phyloP scores from a whole-genome alignment of 2,329 filamentous ascomycete genomes.

The Polytolypa hystricis region DNA sequence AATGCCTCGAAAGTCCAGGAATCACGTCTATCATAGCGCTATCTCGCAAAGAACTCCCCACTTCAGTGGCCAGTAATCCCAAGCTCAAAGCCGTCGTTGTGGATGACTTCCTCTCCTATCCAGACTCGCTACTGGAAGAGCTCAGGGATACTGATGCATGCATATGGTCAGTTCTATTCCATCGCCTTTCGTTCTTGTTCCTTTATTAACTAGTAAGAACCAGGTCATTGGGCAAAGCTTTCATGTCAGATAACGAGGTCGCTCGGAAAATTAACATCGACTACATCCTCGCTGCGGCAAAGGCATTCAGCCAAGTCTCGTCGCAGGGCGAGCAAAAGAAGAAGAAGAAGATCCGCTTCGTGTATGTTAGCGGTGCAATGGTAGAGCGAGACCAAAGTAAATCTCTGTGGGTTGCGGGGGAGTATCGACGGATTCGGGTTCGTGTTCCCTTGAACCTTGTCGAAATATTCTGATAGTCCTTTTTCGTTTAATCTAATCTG shows the following conservation, averaged over 20 bases:
- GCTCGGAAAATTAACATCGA: slow-evolving; percentile 21
- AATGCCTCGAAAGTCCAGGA: slow-evolving; percentile 39
- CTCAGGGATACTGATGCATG: slow-evolving; percentile 35
- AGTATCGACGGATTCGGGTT: slow-evolving; percentile 20
- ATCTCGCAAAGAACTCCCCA: slow-evolving; percentile 37
- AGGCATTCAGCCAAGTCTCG: slow-evolving; percentile 18
- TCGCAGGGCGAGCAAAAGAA: slow-evolving; percentile 9
- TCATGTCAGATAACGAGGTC: slow-evolving; percentile 12
- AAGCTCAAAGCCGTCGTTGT: slow-evolving; percentile 43
- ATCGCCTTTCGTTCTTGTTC: neutral
- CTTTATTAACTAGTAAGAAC: neutral
- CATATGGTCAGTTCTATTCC: slow-evolving; percentile 30
- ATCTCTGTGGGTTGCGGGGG: slow-evolving; percentile 26
- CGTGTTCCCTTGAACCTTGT: neutral
- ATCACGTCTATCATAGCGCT: slow-evolving; percentile 45
- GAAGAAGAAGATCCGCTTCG: slow-evolving; percentile 26
- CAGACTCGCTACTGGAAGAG: slow-evolving; percentile 32
- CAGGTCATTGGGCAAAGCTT: slow-evolving; percentile 7
- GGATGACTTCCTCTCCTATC: slow-evolving; percentile 44
- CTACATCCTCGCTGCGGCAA: slow-evolving; percentile 23
- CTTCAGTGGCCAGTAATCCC: slow-evolving; percentile 32
- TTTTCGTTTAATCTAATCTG: neutral
- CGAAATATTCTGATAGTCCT: no score
- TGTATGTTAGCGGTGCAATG: slow-evolving; percentile 29
- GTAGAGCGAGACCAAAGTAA: slow-evolving; percentile 31